Percentiles rank a stretch among this genome's conserved stretches.
phyloP scores from a whole-genome alignment of 1,284 basidiomycete species.

The Microbotryum violaceum region DNA sequence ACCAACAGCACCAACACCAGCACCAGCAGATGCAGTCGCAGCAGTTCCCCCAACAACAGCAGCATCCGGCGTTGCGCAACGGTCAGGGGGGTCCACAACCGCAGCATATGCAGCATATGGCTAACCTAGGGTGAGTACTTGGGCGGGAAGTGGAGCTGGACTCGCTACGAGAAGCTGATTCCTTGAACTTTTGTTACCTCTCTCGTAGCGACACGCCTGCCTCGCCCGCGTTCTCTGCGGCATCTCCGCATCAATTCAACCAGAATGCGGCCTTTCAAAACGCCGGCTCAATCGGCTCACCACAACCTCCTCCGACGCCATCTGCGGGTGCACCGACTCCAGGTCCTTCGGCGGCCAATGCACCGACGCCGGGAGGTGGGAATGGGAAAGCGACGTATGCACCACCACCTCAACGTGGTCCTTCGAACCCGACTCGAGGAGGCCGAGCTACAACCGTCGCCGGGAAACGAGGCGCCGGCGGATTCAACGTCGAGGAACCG shows the following conservation, averaged over 20 bases:
- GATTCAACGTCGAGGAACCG: constrained; percentile 15
- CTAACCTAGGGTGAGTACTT: constrained; percentile 11
- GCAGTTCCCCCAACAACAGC: neutral
- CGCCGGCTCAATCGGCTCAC: constrained; percentile 1
- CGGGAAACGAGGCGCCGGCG: constrained; percentile 16
- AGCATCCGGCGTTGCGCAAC: neutral
- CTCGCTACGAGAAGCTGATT: neutral
- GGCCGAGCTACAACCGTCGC: constrained; percentile 1
- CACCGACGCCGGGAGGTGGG: constrained; percentile 7
- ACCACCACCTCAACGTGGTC: constrained; percentile 2
- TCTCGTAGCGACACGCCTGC: constrained; percentile 18
- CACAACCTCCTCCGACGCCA: neutral
- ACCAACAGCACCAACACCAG: constrained; percentile 7
- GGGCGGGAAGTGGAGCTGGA: neutral
- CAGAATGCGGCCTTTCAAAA: neutral
- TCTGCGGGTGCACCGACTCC: neutral
- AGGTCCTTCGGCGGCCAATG: neutral
- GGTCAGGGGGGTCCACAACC: neutral
- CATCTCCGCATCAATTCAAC: constrained; percentile 21
- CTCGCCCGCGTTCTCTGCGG: constrained; percentile 25
- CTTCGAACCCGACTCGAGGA: neutral
- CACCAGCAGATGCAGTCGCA: neutral
- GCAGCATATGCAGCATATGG: constrained; percentile 3
- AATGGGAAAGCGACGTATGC: constrained; percentile 15
- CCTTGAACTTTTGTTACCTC: neutral